A percentile compares a stretch with the other conserved stretches of the same genome.
phyloP scores from a whole-genome alignment of 129 eudicot genomes.

The carrot (Daucus carota) region DH1_v3.0 NC_030384.2:32047501-32048000 shows the following conservation, averaged over 20 bases:
- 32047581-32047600: background rate
- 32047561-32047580: constrained; percentile 8
- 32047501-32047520: background rate
- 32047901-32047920: no score
- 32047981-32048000: no score
- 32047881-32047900: background rate
- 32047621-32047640: background rate
- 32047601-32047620: background rate
- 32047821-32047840: background rate
- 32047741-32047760: background rate
- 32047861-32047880: background rate
- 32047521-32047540: no score
- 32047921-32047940: background rate
- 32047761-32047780: background rate
- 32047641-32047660: background rate
- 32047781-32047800: background rate
- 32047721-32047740: no score
- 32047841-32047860: background rate
- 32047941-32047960: no score
- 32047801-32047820: constrained; percentile 2
- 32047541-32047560: background rate
- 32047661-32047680: background rate
- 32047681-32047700: no score
- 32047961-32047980: no score
- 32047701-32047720: background rate